Evolutionary conservation across 176 grass and related monocot genomes (phyloP), one percentile per base, ranked within the genome.

Genomic region (Rhynchospora breviuscula): DNA sequence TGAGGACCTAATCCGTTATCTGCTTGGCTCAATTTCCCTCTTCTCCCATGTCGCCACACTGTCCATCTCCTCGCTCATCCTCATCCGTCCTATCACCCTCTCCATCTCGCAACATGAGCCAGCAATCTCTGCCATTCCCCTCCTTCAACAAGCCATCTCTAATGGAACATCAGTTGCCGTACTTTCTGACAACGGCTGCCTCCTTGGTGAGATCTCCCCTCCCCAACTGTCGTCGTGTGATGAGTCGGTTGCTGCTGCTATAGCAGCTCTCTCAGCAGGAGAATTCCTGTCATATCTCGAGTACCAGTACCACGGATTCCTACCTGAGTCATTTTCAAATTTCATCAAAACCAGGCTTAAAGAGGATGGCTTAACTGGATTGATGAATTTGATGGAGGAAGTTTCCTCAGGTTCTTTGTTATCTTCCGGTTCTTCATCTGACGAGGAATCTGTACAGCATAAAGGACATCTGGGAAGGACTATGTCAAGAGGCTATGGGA

Each of bases 1-100:
- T 43, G 94, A 97, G 80, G 94, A 97, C 84, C 86, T 97, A n/a
- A 89, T 94, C 21, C 94, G 89, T 47, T 87, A 94, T 89, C 91
- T 97, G 85, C 88, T 97, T 49, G 89, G 90, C 88, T 92, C 90
- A 67, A 94, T 97, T 63, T 83, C 90, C 77, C 75, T 94, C 83
- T 90, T 92, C 88, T 92, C 87, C 85, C 88, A 90, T 76, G 86
- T 86, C 67, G 84, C 88, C 14, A 87, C 91, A 1, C 83, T 87
- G 80, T 89, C 90, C 48, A 85, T 97, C 57, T 90, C 92, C 73
- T 80, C 73, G 31, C 94, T 94, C 46, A 88, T 86, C 11, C 88
- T 97, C 83, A 85, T 97, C 67, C 91, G 87, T 45, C 25, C 85
- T 22, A 80, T 88, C 67, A 60, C 51, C 88, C 91, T 89, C 59